Evolutionary conservation across 179 eudicot genomes (phyloP).

Genomic region (Beta lomatogona): DNA sequence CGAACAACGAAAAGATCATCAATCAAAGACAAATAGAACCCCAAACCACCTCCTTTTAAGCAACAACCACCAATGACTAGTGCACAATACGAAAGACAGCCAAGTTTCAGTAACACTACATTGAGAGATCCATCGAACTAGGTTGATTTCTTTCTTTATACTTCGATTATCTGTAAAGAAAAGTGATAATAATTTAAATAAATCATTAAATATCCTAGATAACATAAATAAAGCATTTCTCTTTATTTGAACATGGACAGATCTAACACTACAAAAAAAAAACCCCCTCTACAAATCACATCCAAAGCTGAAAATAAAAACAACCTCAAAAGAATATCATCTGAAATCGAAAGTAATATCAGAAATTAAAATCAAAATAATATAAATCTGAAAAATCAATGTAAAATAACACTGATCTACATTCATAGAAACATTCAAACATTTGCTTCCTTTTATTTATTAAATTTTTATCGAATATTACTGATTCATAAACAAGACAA

Average conservation of each 20-base stretch:
- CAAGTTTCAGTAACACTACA: constrained; percentile 17
- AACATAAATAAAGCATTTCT: neutral
- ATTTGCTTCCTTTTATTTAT: too few species aligned
- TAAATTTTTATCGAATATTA: neutral
- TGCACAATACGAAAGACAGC: neutral
- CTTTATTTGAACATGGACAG: neutral
- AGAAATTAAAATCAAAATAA: neutral
- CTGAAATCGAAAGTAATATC: neutral
- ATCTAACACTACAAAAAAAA: neutral
- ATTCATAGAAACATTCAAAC: neutral
- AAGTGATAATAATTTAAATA: neutral
- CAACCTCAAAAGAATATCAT: neutral
- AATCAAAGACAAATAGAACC: constrained; percentile 22
- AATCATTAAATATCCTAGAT: constrained; percentile 8
- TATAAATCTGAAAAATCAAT: neutral
- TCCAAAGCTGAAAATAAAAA: too few species aligned
- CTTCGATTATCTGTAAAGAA: constrained; percentile 23
- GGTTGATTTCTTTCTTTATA: neutral
- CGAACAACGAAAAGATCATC: constrained; percentile 32
- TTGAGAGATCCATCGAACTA: constrained; percentile 16
- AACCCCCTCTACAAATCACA: neutral
- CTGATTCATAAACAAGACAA: neutral
- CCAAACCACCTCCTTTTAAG: constrained; percentile 15
- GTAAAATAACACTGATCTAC: neutral
- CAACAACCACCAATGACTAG: neutral